Conservation (phyloP, 768 basidiomycete genomes). For the Lactarius akahatsu region DNA sequence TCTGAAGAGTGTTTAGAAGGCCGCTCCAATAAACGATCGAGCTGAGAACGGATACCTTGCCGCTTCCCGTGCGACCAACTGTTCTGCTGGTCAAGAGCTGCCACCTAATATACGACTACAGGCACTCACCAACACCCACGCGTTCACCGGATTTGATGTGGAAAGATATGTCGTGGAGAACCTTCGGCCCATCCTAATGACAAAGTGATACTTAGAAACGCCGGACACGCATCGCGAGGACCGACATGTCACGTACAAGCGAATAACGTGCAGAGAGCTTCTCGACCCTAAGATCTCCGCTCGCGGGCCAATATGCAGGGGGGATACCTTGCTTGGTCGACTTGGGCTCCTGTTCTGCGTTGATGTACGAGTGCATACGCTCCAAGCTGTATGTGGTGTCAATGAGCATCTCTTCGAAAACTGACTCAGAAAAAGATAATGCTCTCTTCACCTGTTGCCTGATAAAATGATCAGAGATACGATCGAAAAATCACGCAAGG, state of each 20-base stretch:
- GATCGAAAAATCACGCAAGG: too few relatives aligned
- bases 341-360: conserved; percentile 55
- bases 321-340: conserved; percentile 45
- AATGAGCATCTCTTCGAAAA: conserved; percentile 1
- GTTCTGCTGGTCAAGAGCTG: conserved; percentile 1
- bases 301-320: conserved; percentile 64
- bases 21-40: conserved; percentile 16
- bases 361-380: conserved; percentile 53
- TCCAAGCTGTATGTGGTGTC: conserved; percentile 41
- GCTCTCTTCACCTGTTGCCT: conserved; percentile 34
- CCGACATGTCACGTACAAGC: conserved; percentile 28
- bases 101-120: neutral
- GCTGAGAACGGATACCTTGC: conserved; percentile 39
- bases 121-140: conserved; percentile 50
- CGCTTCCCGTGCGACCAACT: conserved; percentile 62
- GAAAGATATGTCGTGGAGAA: conserved; percentile 52
- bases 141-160: conserved; percentile 55
- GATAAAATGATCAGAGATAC: neutral
- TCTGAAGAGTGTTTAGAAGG: conserved; percentile 32
- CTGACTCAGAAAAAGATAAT: conserved; percentile 2
- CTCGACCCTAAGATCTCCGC: conserved; percentile 52
- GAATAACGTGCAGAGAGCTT: conserved; percentile 52
- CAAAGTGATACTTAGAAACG: conserved; percentile 36
- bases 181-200: conserved; percentile 49
- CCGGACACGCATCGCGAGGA: conserved; percentile 44